These are phyloP conservation scores for Hirschfeldia incana DNA, from an alignment of 345 rosid genomes.

Conservation along the genomic window DNA sequence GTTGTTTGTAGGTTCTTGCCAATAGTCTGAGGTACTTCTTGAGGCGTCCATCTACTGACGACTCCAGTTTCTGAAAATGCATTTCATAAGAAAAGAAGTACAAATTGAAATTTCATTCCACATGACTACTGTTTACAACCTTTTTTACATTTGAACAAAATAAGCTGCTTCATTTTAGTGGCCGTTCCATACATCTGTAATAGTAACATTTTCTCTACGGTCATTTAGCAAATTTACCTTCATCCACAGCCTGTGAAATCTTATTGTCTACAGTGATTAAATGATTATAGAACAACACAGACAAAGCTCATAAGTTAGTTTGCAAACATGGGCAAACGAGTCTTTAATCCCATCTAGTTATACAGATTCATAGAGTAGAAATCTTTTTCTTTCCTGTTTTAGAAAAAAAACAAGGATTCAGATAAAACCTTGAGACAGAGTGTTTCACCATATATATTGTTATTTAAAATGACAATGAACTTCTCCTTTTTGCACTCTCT, in stretches of 20 bases:
- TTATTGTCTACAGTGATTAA: neutral
- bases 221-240: conserved; percentile 13
- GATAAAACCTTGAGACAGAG: conserved; percentile 36
- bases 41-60: conserved; percentile 83
- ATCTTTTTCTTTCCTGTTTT: conserved; percentile 18
- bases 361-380: conserved; percentile 34
- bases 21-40: conserved; percentile 78
- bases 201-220: conserved; percentile 14
- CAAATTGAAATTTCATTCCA: neutral
- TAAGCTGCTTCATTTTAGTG: neutral
- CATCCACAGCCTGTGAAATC: conserved; percentile 15
- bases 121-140: neutral
- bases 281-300: neutral
- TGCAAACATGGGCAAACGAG: conserved; percentile 25
- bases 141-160: conserved; percentile 18
- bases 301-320: conserved; percentile 19
- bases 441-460: conserved; percentile 36
- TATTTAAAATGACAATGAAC: conserved; percentile 32
- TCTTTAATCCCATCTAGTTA: neutral
- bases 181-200: conserved; percentile 32
- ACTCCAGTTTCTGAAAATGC: conserved; percentile 60
- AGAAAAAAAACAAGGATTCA: conserved; percentile 10
- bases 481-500: conserved; percentile 28
- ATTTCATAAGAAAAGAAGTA: neutral
- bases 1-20: conserved; percentile 59